Base-by-base conservation (phyloP, 257 asterid genomes). In the Capsicum rhomboideum region DNA sequence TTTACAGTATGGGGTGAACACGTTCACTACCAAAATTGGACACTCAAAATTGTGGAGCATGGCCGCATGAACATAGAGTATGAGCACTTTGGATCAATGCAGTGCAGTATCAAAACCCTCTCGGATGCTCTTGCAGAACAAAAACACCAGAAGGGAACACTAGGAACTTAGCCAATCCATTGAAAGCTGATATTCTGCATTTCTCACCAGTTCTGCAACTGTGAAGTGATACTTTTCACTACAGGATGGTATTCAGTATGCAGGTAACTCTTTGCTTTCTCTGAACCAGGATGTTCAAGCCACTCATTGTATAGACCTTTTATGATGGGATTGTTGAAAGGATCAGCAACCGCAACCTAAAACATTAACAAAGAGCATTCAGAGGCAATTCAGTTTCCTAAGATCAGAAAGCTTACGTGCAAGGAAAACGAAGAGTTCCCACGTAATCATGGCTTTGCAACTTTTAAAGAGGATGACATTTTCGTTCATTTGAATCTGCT, bases 201-300 rank as follows among this genome's bases (percentile, higher is more conserved):
- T 23, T 86, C 88, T 92, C 87, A 96, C 99, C 99, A 96, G 86
- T 95, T 91, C 83, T 91, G 96, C 91, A 94, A 80, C 94, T 96
- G 95, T 31, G 99, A 94, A 85, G 98, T 83, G 74, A 93, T 90
- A 88, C 97, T 96, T 88, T 92, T 97, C 68, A 90, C 91, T 37
- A 94, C 59, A 0, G 97, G 97, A 82, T 95, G 99, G 88, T 97
- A 95, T 61, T 88, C 90, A 10, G 99, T 97, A 87, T 93, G 94
- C 83, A 97, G 80, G 88, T 91, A 85, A 84, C 83, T 88, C 90
- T 92, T 95, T 42, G 99, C 95, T 84, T 88, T 90, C 89, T 93
- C 97, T 1, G 99, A 97, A 82, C 97, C 97, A 49, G 99, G 95
- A 58, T 93, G 88, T 78, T 92, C 97, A 10, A 97, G 97, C 99